Evolutionary conservation across 2,329 filamentous ascomycete species (phyloP).

Genomic region (Colletotrichum sp.): DNA sequence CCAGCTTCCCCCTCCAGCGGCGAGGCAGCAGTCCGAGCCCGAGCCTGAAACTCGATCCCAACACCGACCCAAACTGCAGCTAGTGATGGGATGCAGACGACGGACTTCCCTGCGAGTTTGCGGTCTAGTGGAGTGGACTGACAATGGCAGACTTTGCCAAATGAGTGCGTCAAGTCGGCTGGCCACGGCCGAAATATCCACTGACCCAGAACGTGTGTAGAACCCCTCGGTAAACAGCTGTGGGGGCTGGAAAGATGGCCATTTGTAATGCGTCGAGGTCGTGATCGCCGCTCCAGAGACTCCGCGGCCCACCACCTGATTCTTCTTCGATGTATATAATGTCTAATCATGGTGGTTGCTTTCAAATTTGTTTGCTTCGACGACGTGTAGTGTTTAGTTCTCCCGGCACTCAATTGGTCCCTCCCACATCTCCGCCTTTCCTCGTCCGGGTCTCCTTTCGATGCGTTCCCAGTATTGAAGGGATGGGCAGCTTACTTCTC

Average conservation of each 20-base stretch:
- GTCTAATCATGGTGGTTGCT: not conserved
- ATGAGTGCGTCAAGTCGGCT: not conserved
- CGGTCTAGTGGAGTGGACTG: rapidly evolving
- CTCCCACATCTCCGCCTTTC: not conserved
- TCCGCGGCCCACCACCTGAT: no score
- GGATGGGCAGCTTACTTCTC: not conserved
- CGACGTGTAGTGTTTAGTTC: not conserved
- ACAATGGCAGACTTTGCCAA: not conserved
- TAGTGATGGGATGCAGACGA: no score
- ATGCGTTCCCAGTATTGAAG: not conserved
- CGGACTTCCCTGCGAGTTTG: not conserved
- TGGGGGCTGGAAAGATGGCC: not conserved
- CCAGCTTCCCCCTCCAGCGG: no score
- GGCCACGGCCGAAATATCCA: not conserved
- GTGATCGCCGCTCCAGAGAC: no score
- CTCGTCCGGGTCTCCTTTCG: not conserved
- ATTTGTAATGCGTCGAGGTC: no score
- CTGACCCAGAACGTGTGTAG: not conserved
- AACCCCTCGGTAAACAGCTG: not conserved
- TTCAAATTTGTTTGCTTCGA: not conserved
- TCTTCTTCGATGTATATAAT: not conserved
- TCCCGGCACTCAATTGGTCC: not conserved
- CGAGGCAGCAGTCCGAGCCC: no score
- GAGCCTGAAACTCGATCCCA: no score
- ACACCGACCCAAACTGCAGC: no score